Base-by-base conservation (phyloP, 169 alveolate species). In the Besnoitia besnoiti region DNA sequence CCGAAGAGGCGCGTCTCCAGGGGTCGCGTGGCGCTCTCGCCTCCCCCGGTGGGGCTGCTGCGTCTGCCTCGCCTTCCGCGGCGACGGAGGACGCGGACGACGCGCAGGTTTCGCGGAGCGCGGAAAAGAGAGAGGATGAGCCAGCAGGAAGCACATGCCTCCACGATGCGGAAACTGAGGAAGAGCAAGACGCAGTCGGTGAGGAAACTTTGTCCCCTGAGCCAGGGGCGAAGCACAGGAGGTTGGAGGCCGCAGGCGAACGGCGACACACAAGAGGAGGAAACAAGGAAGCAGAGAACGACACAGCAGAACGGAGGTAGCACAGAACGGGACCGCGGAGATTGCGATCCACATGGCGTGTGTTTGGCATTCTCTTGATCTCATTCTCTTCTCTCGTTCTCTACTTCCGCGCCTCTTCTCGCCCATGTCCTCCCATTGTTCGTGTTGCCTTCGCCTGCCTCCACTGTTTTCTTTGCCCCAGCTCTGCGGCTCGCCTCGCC, bases 1-100 rank as follows among this genome's bases (percentile, higher is more conserved):
- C n/a, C 27, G 46, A 33, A 30, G 44, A 35, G 42, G 14, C 33
- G 76, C 76, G 76, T 7, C 12, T 8, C 40, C 76, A n/a, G 33
- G 37, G 37, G 76, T 8, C 30, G 33, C 24, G 55, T 14, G 55
- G 33, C 33, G 12, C 67, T 5, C 67, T 55, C 33, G 33, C 24
- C 33, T 55, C 67, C 24, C 67, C 67, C 33, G 67, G 30, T 1
- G 35, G n/a, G 39, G 10, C 49, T 8, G 12, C 82, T 47, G 75
- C 75, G 49, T 30, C 89, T n/a, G 47, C 75, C 46, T 10, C 76
- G 49, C 47, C 75, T 44, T 42, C 75, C 46, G 87, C 87, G n/a
- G 89, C 42, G 27, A 46, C 55, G n/a, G 73, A 5, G n/a, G 73
- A 10, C 3, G 7, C 27, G 27, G 55, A 80, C 12, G 67, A 35